Evolutionary conservation across 2,329 filamentous ascomycete species (phyloP).

Genomic region (Thelonectria olida): DNA sequence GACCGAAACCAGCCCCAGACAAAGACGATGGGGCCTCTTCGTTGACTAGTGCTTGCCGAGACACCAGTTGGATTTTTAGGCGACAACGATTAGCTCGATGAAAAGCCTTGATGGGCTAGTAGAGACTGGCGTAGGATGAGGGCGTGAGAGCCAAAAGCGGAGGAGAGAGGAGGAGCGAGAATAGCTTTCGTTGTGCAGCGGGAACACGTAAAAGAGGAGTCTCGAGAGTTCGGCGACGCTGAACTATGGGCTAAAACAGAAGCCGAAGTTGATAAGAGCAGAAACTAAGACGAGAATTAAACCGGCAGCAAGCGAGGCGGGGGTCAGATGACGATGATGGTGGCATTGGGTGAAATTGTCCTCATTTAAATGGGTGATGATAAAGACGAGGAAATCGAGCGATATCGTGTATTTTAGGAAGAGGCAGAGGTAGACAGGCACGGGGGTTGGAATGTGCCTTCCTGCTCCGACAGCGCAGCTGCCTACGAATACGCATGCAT

Average conservation of each 20-base stretch:
- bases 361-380: background rate
- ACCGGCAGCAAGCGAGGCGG: constrained; percentile 18
- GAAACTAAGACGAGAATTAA: constrained; percentile 17
- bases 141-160: background rate
- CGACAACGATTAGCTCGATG: constrained; percentile 3
- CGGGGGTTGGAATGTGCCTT: constrained; percentile 11
- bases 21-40: background rate
- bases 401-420: too few relatives aligned
- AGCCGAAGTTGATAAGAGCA: constrained; percentile 14
- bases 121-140: constrained; percentile 5
- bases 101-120: constrained; percentile 4
- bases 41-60: constrained; percentile 18
- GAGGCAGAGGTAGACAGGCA: too few relatives aligned
- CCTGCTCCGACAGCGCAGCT: constrained; percentile 17
- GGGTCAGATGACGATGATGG: constrained; percentile 16
- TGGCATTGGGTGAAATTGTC: background rate
- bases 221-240: constrained; percentile 12
- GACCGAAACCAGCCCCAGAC: constrained; percentile 9
- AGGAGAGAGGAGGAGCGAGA: background rate
- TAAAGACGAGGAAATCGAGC: background rate
- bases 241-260: constrained; percentile 10
- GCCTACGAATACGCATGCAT: constrained; percentile 6
- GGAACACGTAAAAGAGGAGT: constrained; percentile 10
- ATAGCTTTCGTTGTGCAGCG: constrained; percentile 14
- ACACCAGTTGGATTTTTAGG: constrained; percentile 20